Base-by-base conservation (phyloP, 1,284 basidiomycete genomes). In the Microstroma glucosiphilum region DNA sequence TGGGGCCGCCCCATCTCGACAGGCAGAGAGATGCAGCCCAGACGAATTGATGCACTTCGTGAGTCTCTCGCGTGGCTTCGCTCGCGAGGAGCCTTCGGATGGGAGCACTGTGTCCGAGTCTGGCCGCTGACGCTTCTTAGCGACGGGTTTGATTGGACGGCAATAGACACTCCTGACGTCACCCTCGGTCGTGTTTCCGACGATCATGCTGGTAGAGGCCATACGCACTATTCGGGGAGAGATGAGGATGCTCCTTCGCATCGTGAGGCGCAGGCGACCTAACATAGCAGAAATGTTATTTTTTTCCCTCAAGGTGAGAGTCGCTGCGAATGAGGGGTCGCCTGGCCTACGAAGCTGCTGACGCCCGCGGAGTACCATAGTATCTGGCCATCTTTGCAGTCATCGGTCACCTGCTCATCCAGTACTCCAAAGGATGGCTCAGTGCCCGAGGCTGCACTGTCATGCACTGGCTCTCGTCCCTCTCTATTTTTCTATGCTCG, bases 231-330 rank as follows among this genome's bases (percentile, higher is more conserved):
- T 61, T 25, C 60, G 57, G 26, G 26, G 40, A 17, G 60, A 61
- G 43, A 8, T 55, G 19, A 56, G 60, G 11, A 61, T 61, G 58
- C 25, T 23, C 15, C n/a, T n/a, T n/a, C 48, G 60, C 40, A 21
- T 56, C 40, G 11, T 40, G 13, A 41, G 23, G 25, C 56, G 60
- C n/a, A 30, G 48, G 15, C 23, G 60, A 4, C 54, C 41, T 25
- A 61, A 61, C 30, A 40, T 56, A 6, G 58, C 56, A 8, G 60
- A 61, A 48, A 55, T 55, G 6, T 7, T 61, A 13, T 61, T 61
- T 21, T 41, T 61, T 13, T 12, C 43, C 37, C 25, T 61, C 54
- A 61, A 54, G 46, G 54, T 61, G 53, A 19, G 30, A n/a, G 17
- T n/a, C n/a, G 17, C 3, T 48, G 17, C 3, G 21, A 21, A 21